phyloP scores from a whole-genome alignment of 805 yeast species.

The Wickerhamomyces mucosus region DNA sequence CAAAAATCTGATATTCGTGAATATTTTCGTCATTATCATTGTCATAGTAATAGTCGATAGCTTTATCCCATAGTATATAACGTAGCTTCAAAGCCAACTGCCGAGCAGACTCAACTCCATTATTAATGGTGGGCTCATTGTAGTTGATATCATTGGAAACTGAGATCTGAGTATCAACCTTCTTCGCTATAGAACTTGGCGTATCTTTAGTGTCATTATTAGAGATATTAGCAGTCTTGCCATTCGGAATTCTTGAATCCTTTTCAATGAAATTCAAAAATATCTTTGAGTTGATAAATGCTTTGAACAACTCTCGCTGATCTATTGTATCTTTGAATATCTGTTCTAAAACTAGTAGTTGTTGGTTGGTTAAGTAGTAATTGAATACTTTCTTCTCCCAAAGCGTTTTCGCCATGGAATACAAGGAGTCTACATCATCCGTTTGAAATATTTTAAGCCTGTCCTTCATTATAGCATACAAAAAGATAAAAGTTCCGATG shows the following conservation, averaged over 20 bases:
- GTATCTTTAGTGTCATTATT: slow-evolving; percentile 1
- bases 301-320: slow-evolving; percentile 29
- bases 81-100: slow-evolving; percentile 55
- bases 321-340: slow-evolving; percentile 29
- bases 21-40: slow-evolving; percentile 5
- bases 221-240: background rate
- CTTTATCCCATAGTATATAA: slow-evolving; percentile 66
- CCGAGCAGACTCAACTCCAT: slow-evolving; percentile 38
- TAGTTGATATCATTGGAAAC: slow-evolving; percentile 18
- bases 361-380: slow-evolving; percentile 45
- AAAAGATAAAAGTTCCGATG: no score
- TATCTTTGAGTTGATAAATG: slow-evolving; percentile 29
- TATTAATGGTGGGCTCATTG: slow-evolving; percentile 27
- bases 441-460: slow-evolving; percentile 19
- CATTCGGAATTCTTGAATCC: slow-evolving; percentile 2
- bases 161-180: slow-evolving; percentile 2
- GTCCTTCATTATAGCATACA: no score
- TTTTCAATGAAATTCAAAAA: slow-evolving; percentile 16
- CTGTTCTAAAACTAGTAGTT: slow-evolving; percentile 38
- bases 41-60: slow-evolving; percentile 37
- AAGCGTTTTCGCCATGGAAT: slow-evolving; percentile 14
- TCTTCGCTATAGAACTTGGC: background rate
- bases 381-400: slow-evolving; percentile 31
- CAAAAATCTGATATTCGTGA: slow-evolving; percentile 14
- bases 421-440: slow-evolving; percentile 19